These are phyloP conservation scores for Fusarium coffeatum DNA, from an alignment of 2,329 filamentous ascomycete genomes.

Conservation along the genomic window DNA sequence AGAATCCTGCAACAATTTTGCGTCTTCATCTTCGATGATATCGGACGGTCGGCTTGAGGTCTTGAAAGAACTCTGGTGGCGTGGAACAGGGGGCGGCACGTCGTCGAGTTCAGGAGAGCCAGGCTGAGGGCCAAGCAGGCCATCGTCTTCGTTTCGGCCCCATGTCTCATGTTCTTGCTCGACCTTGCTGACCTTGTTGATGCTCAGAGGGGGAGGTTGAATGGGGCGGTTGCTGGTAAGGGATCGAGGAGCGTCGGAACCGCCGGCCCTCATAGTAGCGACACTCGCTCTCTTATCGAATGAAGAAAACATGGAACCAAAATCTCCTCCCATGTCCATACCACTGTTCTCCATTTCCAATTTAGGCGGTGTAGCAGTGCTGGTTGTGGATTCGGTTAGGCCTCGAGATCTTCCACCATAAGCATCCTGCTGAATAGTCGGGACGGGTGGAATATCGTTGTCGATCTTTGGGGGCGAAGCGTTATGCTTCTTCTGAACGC, in stretches of 20 bases:
- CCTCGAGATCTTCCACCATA: constrained; percentile 58
- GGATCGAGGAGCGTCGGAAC: constrained; percentile 55
- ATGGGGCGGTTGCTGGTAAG: constrained; percentile 58
- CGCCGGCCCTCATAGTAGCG: constrained; percentile 59
- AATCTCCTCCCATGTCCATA: constrained; percentile 68
- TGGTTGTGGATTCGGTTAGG: constrained; percentile 65
- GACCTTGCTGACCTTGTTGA: constrained; percentile 58
- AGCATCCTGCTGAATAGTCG: constrained; percentile 50
- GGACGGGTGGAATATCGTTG: constrained; percentile 55
- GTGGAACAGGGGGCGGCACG: constrained; percentile 55
- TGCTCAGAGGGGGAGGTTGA: constrained; percentile 60
- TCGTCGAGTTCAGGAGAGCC: constrained; percentile 55
- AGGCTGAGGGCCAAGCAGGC: constrained; percentile 56
- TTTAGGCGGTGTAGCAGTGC: constrained; percentile 64
- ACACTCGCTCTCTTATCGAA: constrained; percentile 67
- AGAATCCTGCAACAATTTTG: constrained; percentile 64
- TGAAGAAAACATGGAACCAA: constrained; percentile 66
- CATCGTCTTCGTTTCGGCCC: constrained; percentile 62
- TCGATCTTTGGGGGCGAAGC: constrained; percentile 47
- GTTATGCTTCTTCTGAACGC: constrained; percentile 63
- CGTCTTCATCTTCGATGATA: constrained; percentile 64
- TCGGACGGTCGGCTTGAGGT: constrained; percentile 52
- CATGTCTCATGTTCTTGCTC: constrained; percentile 62
- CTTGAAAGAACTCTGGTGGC: constrained; percentile 52
- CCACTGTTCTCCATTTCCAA: constrained; percentile 58